Evolutionary conservation across 176 grass and related monocot genomes (phyloP).

Genomic region (Pontederia crassipes): DNA sequence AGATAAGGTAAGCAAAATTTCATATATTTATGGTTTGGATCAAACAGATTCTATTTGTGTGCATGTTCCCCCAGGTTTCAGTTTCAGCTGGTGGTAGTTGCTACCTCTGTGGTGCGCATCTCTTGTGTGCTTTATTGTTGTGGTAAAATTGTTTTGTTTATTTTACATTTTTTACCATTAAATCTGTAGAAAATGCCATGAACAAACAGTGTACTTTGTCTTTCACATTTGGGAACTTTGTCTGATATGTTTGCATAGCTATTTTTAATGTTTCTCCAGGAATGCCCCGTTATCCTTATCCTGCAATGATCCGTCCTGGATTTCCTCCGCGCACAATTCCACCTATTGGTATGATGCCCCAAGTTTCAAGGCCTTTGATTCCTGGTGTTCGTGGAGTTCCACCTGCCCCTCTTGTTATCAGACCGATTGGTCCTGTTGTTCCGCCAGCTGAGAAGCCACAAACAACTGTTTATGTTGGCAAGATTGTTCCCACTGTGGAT

Average conservation of each 20-base stretch:
- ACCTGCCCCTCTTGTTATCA: conserved; percentile 33
- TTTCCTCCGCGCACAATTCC: conserved; percentile 57
- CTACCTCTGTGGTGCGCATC: conserved; percentile 25
- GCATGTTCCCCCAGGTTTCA: conserved; percentile 25
- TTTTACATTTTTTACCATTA: conserved; percentile 6
- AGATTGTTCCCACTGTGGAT: conserved; percentile 84
- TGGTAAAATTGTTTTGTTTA: conserved; percentile 30
- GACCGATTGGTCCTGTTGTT: conserved; percentile 39
- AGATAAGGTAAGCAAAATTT: conserved; percentile 33
- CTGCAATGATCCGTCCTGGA: conserved; percentile 46
- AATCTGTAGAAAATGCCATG: not conserved
- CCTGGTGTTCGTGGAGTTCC: conserved; percentile 41
- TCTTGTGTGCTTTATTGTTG: conserved; percentile 28
- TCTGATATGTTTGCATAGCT: conserved; percentile 44
- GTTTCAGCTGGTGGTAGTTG: conserved; percentile 25
- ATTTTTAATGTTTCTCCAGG: conserved; percentile 26
- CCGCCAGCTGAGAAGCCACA: conserved; percentile 67
- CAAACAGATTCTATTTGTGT: conserved; percentile 24
- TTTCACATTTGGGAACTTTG: conserved; percentile 9
- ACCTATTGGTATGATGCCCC: conserved; percentile 31
- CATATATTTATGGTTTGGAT: conserved; percentile 23
- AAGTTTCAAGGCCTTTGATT: conserved; percentile 25
- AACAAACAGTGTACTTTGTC: not conserved
- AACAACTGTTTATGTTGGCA: conserved; percentile 96
- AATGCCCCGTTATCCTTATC: conserved; percentile 42